Evolutionary conservation across 805 yeast genomes (phyloP), one percentile per base, ranked within the genome.

Genomic region (Suhomyces xylopsoci): DNA sequence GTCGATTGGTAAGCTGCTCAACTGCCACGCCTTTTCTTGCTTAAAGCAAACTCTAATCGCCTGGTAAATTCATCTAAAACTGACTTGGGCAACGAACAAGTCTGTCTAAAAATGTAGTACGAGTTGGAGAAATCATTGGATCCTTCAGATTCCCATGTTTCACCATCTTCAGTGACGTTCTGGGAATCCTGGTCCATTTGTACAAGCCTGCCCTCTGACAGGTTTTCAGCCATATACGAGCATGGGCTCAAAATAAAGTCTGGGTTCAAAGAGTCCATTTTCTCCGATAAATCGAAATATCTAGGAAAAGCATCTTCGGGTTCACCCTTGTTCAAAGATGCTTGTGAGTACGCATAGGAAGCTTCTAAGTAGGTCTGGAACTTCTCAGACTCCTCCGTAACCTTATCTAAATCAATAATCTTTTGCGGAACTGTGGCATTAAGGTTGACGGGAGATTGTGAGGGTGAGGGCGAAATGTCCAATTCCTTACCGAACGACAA

Each of bases 311-410:
- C 24, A 17, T 38, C 42, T 38, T 38, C 22, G 7, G n/a, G 9
- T 38, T 19, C 41, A 15, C 19, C 42, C 41, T 7, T 17, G 9
- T 32, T 32, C 32, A 10, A 28, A 10, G 32, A 10, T 10, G 32
- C 32, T 32, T 32, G 15, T 32, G 36, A 38, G 24, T 17, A 38
- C 15, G 42, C 24, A 38, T 10, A 10, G 5, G 42, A 38, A 7
- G 24, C 12, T 38, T 38, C 42, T 19, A 38, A 25, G 14, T 17
- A 14, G 6, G 25, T 42, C 45, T 51, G 46, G 40, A 53, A 46
- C 41, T 30, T 26, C 7, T 47, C 51, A 12, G 48, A 47, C 25
- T 51, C 54, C 10, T 30, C 17, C 1, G 54, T 51, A 3, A 51
- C 47, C 24, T 14, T 45, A 17, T 45, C 47, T 15, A 45, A 28